Base-by-base conservation (phyloP, 179 eudicot species). In the Actinidia arguta region DNA sequence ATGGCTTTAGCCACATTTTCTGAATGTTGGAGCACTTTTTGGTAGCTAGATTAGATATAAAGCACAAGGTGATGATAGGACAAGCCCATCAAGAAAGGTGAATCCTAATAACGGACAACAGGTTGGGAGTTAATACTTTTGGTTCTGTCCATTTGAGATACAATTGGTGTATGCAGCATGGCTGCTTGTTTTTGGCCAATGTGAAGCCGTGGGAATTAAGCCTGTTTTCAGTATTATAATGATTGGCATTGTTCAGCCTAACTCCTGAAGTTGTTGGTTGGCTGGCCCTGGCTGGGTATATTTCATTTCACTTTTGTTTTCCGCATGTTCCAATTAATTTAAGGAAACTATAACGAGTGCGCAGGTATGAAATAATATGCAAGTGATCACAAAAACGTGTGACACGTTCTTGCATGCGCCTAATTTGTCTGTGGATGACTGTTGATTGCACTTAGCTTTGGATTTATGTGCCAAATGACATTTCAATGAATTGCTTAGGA, bases 11-110 rank as follows among this genome's bases (percentile, higher is more conserved):
- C 70, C 50, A 8, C 20, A 48, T 63, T 47, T 24, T 50, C 3
- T 0, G 13, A 42, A 77, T 25, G n/a, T 61, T 20, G 59, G 61
- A 24, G 24, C 62, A 39, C 25, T 46, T 16, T 58, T 70, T 52
- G 76, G 68, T 24, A 39, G 52, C 56, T 70, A 69, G 68, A 55
- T 13, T 80, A 54, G 55, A 22, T 69, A 66, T 51, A 54, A 56
- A 70, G 8, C n/a, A 13, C 18, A 55, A 48, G 50, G 69, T 42
- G 42, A 51, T n/a, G n/a, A n/a, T n/a, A n/a, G n/a, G n/a, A n/a
- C n/a, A n/a, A n/a, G n/a, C 24, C 36, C 31, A 11, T 12, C 22
- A 1, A 36, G 64, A 54, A 67, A 52, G 36, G 31, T 50, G 56
- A 78, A 50, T 22, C 17, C 56, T 13, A 16, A 66, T 11, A 68